A percentile compares a stretch with the other conserved stretches of the same genome.
Conservation (phyloP, 768 basidiomycete genomes). For the Paxillus rubicundulus region DNA sequence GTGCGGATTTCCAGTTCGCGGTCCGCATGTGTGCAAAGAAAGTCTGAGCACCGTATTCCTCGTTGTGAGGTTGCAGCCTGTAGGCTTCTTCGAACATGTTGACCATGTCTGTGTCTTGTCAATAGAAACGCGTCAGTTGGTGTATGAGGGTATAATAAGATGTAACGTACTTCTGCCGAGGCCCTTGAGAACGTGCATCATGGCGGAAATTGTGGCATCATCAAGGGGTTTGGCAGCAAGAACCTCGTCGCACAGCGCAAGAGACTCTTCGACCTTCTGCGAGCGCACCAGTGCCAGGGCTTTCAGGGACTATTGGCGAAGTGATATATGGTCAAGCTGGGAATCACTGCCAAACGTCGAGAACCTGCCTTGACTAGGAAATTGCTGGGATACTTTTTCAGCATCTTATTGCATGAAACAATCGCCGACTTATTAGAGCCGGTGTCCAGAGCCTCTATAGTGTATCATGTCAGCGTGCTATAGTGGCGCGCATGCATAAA, state of each 20-base stretch:
- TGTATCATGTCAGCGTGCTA: background rate
- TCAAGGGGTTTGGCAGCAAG: constrained; percentile 69
- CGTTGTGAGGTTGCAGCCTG: constrained; percentile 76
- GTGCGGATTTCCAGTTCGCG: constrained; percentile 82
- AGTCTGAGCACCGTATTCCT: constrained; percentile 79
- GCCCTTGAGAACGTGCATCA: constrained; percentile 81
- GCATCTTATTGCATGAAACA: constrained; percentile 79
- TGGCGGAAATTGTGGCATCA: constrained; percentile 70
- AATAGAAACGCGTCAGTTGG: background rate
- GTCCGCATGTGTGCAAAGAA: constrained; percentile 84
- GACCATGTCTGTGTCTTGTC: constrained; percentile 70
- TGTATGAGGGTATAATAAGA: background rate
- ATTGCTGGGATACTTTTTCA: constrained; percentile 81
- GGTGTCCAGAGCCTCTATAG: constrained; percentile 77
- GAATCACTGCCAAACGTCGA: background rate
- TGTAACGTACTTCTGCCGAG: constrained; percentile 59
- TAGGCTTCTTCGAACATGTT: constrained; percentile 85
- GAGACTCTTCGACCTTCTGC: constrained; percentile 83
- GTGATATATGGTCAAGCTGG: constrained; percentile 6
- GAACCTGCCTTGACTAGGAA: constrained; percentile 61
- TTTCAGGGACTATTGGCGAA: constrained; percentile 64
- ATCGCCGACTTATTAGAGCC: constrained; percentile 86
- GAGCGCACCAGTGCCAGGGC: constrained; percentile 79
- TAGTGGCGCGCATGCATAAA: background rate
- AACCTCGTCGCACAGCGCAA: constrained; percentile 76